Base-by-base conservation (phyloP, 148 eudicot genomes). In the Vaccinium vitisidaea region DNA sequence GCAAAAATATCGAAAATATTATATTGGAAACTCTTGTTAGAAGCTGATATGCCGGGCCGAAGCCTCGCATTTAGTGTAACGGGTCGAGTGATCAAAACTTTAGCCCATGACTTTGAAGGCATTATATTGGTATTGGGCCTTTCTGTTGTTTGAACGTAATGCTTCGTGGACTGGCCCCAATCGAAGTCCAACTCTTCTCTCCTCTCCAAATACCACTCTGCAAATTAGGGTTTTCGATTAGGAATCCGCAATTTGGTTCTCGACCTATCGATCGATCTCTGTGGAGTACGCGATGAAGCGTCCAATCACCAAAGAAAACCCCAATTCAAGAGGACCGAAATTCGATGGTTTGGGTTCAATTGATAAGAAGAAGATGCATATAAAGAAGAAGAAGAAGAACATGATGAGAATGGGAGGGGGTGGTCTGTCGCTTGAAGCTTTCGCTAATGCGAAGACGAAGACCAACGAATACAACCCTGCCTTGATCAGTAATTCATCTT, bases 341-440 rank as follows among this genome's bases (percentile, higher is more conserved):
- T 55, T 50, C 52, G 75, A 81, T 6, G 84, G 84, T 30, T 59
- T 14, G 53, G 81, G 74, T 46, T 81, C 82, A 16, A 81, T 84
- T 81, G 77, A 88, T 80, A 49, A 81, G 80, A 88, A 80, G 75
- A 91, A 82, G 76, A 87, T 80, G 82, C 90, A 49, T 86, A 67
- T 67, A 43, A 43, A 43, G 73, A 67, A 25, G 77, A 88, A 69
- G 83, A 87, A 84, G 85, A 95, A 81, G 88, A 95, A 92, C 80
- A 85, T 88, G 85, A 86, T 86, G 90, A 90, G 95, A 88, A 82
- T 94, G 77, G 93, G 95, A 58, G 95, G 98, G 21, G 84, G 90
- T 7, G 96, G 96, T 9, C 91, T 93, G 49, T 93, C 98, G 14
- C 97, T 95, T 69, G 93, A 90, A 89, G 90, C 93, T 9, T 95